These are phyloP conservation scores for Hypomontagnella submonticulosa DNA, from an alignment of 495 filamentous ascomycete species.

Conservation along the genomic window DNA sequence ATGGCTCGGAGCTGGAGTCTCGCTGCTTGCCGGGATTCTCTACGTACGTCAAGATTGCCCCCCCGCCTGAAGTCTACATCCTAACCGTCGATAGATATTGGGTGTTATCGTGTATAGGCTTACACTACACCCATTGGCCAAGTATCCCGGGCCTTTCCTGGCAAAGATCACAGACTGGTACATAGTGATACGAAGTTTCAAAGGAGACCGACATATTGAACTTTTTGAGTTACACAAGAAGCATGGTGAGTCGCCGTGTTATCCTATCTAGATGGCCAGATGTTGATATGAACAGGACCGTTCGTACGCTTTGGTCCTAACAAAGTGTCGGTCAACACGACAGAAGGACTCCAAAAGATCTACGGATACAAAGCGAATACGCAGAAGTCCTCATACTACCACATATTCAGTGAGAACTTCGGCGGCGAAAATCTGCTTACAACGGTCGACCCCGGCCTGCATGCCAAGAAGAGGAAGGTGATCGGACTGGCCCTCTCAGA, in stretches of 20 bases:
- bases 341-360: slow-evolving; percentile 42
- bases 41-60: no score
- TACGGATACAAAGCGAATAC: slow-evolving; percentile 49
- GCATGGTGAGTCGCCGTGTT: background rate
- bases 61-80: no score
- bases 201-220: background rate
- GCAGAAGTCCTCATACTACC: slow-evolving; percentile 42
- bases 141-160: background rate
- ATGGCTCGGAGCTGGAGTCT: no score
- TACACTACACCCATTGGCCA: background rate
- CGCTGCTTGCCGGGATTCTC: no score
- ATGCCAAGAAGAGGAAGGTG: slow-evolving; percentile 45
- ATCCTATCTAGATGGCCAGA: no score
- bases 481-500: slow-evolving; percentile 43
- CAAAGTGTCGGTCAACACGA: slow-evolving; percentile 42
- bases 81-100: background rate
- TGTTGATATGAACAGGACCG: no score
- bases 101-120: background rate
- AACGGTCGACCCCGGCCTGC: slow-evolving; percentile 36
- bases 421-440: slow-evolving; percentile 31
- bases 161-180: background rate
- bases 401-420: slow-evolving; percentile 21
- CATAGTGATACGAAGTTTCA: background rate
- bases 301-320: slow-evolving; percentile 42
- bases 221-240: background rate